Conservation (phyloP, 257 asterid species). For the Nemophila menziesii region DNA sequence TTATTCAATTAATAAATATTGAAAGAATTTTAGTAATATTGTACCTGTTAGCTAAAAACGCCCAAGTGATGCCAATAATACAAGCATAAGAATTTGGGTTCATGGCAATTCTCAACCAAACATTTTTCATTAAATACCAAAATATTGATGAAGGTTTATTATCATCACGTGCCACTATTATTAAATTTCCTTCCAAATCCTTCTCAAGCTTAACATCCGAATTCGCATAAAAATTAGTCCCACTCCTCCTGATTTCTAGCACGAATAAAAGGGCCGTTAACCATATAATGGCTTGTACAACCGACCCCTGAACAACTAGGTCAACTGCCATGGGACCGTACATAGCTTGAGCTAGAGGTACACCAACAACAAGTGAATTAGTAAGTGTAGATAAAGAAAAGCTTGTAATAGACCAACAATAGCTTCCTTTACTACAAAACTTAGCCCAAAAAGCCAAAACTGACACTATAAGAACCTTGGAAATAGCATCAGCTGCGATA, state of each 20-base stretch:
- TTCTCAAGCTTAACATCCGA: background rate
- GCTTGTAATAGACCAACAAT: conserved; percentile 23
- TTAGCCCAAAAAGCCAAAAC: conserved; percentile 19
- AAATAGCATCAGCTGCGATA: conserved; percentile 22
- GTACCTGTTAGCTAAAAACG: conserved; percentile 13
- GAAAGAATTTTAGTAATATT: too few relatives aligned
- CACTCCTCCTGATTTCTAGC: conserved; percentile 13
- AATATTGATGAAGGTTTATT: conserved; percentile 5
- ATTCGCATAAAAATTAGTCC: background rate
- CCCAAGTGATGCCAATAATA: conserved; percentile 26
- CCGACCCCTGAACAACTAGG: conserved; percentile 24
- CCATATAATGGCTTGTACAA: conserved; percentile 21
- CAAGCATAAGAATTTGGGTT: conserved; percentile 34
- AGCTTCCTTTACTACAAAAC: conserved; percentile 14
- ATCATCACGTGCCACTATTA: background rate
- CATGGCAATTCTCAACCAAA: conserved; percentile 18
- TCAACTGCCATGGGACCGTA: conserved; percentile 19
- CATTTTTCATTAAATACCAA: conserved; percentile 18
- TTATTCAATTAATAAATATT: too few relatives aligned
- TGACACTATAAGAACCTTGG: conserved; percentile 13
- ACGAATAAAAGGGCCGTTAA: conserved; percentile 11
- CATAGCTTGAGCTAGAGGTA: conserved; percentile 29
- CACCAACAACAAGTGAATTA: conserved; percentile 19
- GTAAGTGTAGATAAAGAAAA: conserved; percentile 1
- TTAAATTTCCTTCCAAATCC: conserved; percentile 15